A percentile compares a stretch with the other conserved stretches of the same genome.
Evolutionary conservation across 192 early-diverging fungal species (phyloP).

Genomic region (Linnemannia elongata): DNA sequence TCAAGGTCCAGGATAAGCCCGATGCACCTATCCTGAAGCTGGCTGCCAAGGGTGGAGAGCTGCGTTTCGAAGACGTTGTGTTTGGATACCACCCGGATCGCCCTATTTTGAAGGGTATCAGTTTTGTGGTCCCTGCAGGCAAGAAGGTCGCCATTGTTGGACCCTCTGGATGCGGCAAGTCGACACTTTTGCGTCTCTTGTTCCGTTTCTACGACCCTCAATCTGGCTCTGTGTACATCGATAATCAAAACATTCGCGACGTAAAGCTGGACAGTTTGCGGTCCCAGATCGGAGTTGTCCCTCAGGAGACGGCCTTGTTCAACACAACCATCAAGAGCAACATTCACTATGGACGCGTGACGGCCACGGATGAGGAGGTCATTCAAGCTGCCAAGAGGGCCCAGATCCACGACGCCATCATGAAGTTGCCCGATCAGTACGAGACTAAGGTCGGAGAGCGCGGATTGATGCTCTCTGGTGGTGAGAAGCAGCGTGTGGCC

Average conservation of each 20-base stretch:
- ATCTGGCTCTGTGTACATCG: constrained; percentile 83
- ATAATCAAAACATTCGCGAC: constrained; percentile 85
- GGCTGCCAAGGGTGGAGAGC: constrained; percentile 78
- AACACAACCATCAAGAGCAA: constrained; percentile 94
- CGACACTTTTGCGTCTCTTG: constrained; percentile 85
- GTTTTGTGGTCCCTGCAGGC: constrained; percentile 88
- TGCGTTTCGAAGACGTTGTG: constrained; percentile 87
- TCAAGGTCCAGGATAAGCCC: constrained; percentile 67
- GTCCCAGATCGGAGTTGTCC: constrained; percentile 85
- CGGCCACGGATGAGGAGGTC: constrained; percentile 75
- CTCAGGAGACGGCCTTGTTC: constrained; percentile 95
- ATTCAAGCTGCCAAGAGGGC: constrained; percentile 80
- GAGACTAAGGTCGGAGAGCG: constrained; percentile 92
- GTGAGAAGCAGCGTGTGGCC: constrained; percentile 92
- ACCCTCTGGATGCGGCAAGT: constrained; percentile 93
- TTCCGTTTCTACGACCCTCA: constrained; percentile 96
- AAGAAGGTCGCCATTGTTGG: constrained; percentile 93
- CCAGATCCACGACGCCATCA: constrained; percentile 82
- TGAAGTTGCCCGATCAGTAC: constrained; percentile 83
- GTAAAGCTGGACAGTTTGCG: constrained; percentile 88
- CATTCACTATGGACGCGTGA: constrained; percentile 88
- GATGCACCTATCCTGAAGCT: constrained; percentile 63
- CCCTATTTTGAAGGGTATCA: constrained; percentile 71
- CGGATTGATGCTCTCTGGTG: constrained; percentile 88
- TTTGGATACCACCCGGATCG: constrained; percentile 90